A percentile compares a stretch with the other conserved stretches of the same genome.
These are phyloP conservation scores for Nitzschia sp. DNA, from an alignment of 108 stramenopile genomes.

Conservation along the genomic window DNA sequence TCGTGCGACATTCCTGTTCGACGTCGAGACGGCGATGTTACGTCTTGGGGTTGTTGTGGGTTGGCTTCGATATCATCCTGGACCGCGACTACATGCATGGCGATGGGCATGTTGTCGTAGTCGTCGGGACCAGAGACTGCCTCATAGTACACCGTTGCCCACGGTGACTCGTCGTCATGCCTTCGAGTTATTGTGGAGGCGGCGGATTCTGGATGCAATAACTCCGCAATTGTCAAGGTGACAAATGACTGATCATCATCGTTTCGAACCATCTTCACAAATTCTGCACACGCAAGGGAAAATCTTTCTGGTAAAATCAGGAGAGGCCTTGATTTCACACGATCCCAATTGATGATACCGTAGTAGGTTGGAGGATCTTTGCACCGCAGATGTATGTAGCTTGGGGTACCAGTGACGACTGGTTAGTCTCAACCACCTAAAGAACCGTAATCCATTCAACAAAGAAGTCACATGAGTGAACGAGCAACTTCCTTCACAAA, in stretches of 20 bases:
- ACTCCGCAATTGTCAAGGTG: neutral
- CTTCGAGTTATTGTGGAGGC: neutral
- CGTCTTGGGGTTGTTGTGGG: slow-evolving; percentile 3
- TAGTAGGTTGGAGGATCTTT: too few species aligned
- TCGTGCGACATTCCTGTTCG: neutral
- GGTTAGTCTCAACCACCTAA: too few species aligned
- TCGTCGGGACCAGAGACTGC: neutral
- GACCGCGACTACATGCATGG: slow-evolving; percentile 9
- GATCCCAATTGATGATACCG: too few species aligned
- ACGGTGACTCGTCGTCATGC: neutral
- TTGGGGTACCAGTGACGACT: too few species aligned
- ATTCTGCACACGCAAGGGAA: too few species aligned
- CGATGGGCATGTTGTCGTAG: slow-evolving; percentile 15
- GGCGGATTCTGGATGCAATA: slow-evolving; percentile 16
- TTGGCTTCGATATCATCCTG: slow-evolving; percentile 3
- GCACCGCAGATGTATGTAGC: too few species aligned
- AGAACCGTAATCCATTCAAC: too few species aligned
- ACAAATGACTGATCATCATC: slow-evolving; percentile 10
- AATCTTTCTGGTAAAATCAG: too few species aligned
- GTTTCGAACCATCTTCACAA: slow-evolving; percentile 12
- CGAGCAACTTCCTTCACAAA: too few species aligned
- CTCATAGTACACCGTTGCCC: slow-evolving; percentile 19
- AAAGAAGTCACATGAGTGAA: too few species aligned
- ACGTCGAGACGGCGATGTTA: neutral
- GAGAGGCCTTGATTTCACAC: too few species aligned